Percentiles rank a stretch among this genome's conserved stretches.
Evolutionary conservation across 2,329 filamentous ascomycete species (phyloP).

Genomic region (Dothideomycetidae sp.): DNA sequence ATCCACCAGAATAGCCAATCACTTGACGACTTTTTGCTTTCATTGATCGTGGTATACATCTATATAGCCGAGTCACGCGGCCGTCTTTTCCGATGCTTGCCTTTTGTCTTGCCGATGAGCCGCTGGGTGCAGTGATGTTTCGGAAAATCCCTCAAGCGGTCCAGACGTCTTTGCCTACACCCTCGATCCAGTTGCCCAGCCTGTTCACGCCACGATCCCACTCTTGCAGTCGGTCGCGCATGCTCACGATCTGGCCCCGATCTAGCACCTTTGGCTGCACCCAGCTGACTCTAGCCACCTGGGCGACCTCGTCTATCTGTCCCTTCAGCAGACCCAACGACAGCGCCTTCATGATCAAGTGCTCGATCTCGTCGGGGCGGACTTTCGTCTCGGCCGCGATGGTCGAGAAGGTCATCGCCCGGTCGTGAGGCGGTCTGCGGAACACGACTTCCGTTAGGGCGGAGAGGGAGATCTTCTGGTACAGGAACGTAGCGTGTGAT

Average conservation of each 20-base stretch:
- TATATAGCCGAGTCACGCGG: too few species aligned
- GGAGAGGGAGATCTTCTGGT: constrained; percentile 96
- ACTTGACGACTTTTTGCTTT: too few species aligned
- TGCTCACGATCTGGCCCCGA: constrained; percentile 84
- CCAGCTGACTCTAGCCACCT: constrained; percentile 93
- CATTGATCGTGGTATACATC: too few species aligned
- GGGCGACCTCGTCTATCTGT: constrained; percentile 90
- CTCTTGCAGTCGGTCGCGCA: constrained; percentile 75
- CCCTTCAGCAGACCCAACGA: constrained; percentile 80
- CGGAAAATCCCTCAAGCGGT: too few species aligned
- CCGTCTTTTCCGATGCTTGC: too few species aligned
- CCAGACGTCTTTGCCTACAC: constrained; percentile 89
- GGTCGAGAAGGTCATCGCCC: constrained; percentile 79
- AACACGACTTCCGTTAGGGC: constrained; percentile 94
- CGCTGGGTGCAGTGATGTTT: too few species aligned
- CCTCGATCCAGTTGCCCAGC: constrained; percentile 93
- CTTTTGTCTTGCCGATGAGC: too few species aligned
- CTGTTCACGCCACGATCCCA: constrained; percentile 96
- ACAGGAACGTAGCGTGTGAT: constrained; percentile 68
- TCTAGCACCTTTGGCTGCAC: constrained; percentile 97
- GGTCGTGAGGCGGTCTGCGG: constrained; percentile 85
- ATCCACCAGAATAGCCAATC: too few species aligned
- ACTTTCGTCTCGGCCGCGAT: constrained; percentile 92
- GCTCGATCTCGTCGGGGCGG: constrained; percentile 80
- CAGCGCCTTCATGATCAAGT: constrained; percentile 97